A percentile compares a stretch with the other conserved stretches of the same genome.
These are phyloP conservation scores for Akanthomyces muscarius DNA, from an alignment of 2,329 filamentous ascomycete species.

Conservation along the genomic window DNA sequence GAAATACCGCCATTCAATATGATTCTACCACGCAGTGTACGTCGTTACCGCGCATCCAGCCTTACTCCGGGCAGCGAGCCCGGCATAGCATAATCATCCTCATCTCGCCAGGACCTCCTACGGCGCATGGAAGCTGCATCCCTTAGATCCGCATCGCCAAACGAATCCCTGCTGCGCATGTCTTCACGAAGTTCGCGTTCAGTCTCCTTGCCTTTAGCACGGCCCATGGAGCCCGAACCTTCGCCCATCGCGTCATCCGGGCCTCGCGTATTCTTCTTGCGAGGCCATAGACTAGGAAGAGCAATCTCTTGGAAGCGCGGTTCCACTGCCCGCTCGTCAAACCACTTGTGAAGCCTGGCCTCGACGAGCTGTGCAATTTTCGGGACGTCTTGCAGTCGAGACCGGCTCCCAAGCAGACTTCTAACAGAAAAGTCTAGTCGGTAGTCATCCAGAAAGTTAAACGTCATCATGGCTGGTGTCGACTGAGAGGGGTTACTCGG, in stretches of 20 bases:
- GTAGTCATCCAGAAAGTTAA: slow-evolving; percentile 90
- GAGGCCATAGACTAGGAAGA: slow-evolving; percentile 75
- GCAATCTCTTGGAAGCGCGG: slow-evolving; percentile 84
- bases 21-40: not conserved
- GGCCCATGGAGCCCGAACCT: slow-evolving; percentile 44
- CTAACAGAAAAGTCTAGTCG: slow-evolving; percentile 77
- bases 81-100: slow-evolving; percentile 43
- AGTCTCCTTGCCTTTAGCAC: slow-evolving; percentile 51
- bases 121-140: slow-evolving; percentile 37
- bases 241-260: slow-evolving; percentile 57
- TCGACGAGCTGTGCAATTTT: slow-evolving; percentile 86
- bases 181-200: slow-evolving; percentile 50
- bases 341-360: slow-evolving; percentile 76
- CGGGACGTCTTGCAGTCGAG: slow-evolving; percentile 76
- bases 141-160: slow-evolving; percentile 39
- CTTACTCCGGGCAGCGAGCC: slow-evolving; percentile 42
- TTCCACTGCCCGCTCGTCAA: slow-evolving; percentile 81
- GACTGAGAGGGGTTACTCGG: slow-evolving; percentile 66
- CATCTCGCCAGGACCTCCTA: slow-evolving; percentile 34
- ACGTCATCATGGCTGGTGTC: slow-evolving; percentile 83
- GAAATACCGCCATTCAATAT: not conserved
- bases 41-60: slow-evolving; percentile 24
- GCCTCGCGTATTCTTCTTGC: slow-evolving; percentile 77
- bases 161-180: slow-evolving; percentile 42
- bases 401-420: slow-evolving; percentile 75